Base-by-base conservation (phyloP, 352 stramenopile species). In the Globisporangium takayamanum region DNA sequence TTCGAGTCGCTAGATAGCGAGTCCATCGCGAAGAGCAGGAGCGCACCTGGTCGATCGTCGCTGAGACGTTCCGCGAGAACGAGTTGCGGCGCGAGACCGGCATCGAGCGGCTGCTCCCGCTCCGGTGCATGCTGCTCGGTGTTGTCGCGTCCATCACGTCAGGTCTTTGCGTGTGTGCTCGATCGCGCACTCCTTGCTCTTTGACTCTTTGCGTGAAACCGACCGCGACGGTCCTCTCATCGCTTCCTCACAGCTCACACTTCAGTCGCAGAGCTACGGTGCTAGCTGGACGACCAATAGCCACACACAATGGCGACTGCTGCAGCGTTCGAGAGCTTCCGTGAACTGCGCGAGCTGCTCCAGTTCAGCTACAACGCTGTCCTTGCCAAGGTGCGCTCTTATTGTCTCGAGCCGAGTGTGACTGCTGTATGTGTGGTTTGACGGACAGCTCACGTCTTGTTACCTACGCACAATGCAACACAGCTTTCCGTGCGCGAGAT, bases 401-500 rank as follows among this genome's bases (percentile, higher is more conserved):
- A 1, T 12, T 39, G 33, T 10, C 33, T 39, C 33, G 33, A 5
- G 11, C 10, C 33, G 5, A 12, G 5, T 12, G 33, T 12, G 30
- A 39, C 33, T 39, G 10, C 33, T 39, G 10, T 2, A 12, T 52
- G 11, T 7, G 33, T 22, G 16, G 20, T 6, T 36, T 22, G 16
- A 14, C 20, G 15, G 51, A 49, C 30, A 26, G 14, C 16, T 39
- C 16, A 28, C 22, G 22, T 15, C 16, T 7, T 25, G 33, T 49
- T 26, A 57, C 22, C 22, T 26, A 20, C 6, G 26, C 12, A 45
- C 45, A 18, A 15, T 20, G 16, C 1, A 0, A 39, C 25, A 2
- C n/a, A 90, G 78, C 42, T 82, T 5, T 85, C 80, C 0, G 62
- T 80, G 28, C 58, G 44, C 25, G 66, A 70, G 14, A 56, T 87